phyloP scores from a whole-genome alignment of 768 basidiomycete genomes.

The Lyophyllum decastes region DNA sequence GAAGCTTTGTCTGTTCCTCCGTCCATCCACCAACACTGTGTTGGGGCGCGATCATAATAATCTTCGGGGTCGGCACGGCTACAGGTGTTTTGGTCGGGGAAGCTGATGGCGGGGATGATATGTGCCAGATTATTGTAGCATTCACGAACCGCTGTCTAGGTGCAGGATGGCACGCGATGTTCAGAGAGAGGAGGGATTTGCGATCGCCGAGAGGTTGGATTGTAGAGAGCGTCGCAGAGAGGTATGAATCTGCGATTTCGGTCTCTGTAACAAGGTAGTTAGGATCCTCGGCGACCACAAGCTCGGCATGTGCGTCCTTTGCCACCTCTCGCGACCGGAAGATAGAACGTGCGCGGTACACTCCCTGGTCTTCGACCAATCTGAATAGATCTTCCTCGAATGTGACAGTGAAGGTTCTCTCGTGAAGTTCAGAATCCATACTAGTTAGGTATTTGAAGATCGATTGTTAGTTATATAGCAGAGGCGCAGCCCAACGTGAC shows the following conservation, averaged over 20 bases:
- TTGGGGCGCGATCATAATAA: constrained; percentile 18
- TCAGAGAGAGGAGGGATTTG: constrained; percentile 20
- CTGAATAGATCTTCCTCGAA: constrained; percentile 20
- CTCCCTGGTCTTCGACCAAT: constrained; percentile 4
- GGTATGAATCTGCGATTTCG: constrained; percentile 22
- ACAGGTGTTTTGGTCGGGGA: background rate
- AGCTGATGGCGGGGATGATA: constrained; percentile 3
- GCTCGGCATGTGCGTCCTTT: background rate
- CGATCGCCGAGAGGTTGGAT: constrained; percentile 20
- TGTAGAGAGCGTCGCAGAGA: constrained; percentile 20
- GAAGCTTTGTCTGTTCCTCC: constrained; percentile 21
- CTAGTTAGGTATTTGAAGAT: background rate
- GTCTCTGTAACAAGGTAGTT: constrained; percentile 19
- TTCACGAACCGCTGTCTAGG: constrained; percentile 19
- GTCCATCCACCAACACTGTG: constrained; percentile 25
- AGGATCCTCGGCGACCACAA: background rate
- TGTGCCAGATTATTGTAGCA: constrained; percentile 18
- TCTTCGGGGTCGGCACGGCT: constrained; percentile 6
- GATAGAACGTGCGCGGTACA: constrained; percentile 14
- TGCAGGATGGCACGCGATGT: constrained; percentile 20
- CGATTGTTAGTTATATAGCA: background rate
- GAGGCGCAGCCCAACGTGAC: background rate
- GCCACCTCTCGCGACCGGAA: constrained; percentile 4
- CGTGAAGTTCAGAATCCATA: constrained; percentile 8
- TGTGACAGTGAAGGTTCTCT: constrained; percentile 12